A percentile compares a stretch with the other conserved stretches of the same genome.
Evolutionary conservation across 2,329 filamentous ascomycete genomes (phyloP).

Genomic region (Monilinia vaccinii-corymbosi): DNA sequence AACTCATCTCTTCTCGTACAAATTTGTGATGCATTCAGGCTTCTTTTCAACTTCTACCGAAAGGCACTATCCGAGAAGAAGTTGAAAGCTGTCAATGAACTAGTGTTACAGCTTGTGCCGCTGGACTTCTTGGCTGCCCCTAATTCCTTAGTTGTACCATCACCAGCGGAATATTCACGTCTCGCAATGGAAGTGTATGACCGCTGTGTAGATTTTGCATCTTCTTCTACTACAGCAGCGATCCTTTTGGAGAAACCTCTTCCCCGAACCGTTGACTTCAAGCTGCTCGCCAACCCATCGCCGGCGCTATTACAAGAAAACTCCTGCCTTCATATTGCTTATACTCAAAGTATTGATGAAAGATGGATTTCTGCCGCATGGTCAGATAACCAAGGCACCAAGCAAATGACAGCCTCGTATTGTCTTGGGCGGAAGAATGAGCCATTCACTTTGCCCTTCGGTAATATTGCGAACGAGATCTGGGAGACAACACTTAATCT

Average conservation of each 20-base stretch:
- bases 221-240: slow-evolving; percentile 55
- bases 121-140: slow-evolving; percentile 57
- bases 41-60: slow-evolving; percentile 58
- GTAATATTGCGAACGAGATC: slow-evolving; percentile 62
- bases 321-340: slow-evolving; percentile 71
- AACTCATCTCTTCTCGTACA: slow-evolving; percentile 55
- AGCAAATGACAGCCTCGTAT: slow-evolving; percentile 66
- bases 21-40: slow-evolving; percentile 64
- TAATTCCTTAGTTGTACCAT: slow-evolving; percentile 52
- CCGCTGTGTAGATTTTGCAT: slow-evolving; percentile 53
- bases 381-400: slow-evolving; percentile 68
- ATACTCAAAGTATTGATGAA: slow-evolving; percentile 65
- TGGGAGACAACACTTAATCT: slow-evolving; percentile 72
- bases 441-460: slow-evolving; percentile 42
- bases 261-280: slow-evolving; percentile 67
- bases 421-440: slow-evolving; percentile 55
- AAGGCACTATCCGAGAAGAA: slow-evolving; percentile 41
- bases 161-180: slow-evolving; percentile 48
- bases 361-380: slow-evolving; percentile 73
- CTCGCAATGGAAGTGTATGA: slow-evolving; percentile 72
- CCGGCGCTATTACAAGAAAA: slow-evolving; percentile 69
- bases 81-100: slow-evolving; percentile 44
- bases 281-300: slow-evolving; percentile 57
- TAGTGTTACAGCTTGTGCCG: slow-evolving; percentile 72
- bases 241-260: slow-evolving; percentile 63